Base-by-base conservation (phyloP, 139 green algal species). In the Ettlia oleoabundans region DNA sequence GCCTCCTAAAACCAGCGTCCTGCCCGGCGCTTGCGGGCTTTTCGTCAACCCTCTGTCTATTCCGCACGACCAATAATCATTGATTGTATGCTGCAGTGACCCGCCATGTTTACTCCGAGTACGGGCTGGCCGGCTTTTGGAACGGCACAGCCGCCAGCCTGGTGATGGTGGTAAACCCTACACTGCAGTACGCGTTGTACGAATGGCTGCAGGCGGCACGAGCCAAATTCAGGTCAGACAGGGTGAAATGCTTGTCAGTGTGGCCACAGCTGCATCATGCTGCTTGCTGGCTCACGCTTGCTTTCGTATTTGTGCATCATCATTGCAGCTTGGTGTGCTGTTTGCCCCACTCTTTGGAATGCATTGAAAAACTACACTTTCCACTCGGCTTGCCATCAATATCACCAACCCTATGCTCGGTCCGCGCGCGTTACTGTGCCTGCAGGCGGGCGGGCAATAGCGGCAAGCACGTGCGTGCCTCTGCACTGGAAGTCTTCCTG, bases 151-250 rank as follows among this genome's bases (percentile, higher is more conserved):
- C 91, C 28, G 92, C 96, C 3, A 90, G 91, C 1, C 85, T 99
- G 37, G 24, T 76, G 10, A 63, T 69, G 75, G 84, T 89, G 0
- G 43, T 82, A 76, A 97, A 98, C 89, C 95, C 95, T 19, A 95
- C 92, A 28, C 82, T 97, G 6, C 90, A 97, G 88, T 98, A 95
- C 80, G 86, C 94, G 35, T 67, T 98, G 38, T 98, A 96, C 84
- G 95, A 98, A 83, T 95, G 88, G 86, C 86, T 97, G 28, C 82
- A 87, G 4, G 63, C 81, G 21, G 80, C 67, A 38, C 70, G 77
- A 6, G 35, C 47, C 37, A 80, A 78, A 47, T 21, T 75, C 41
- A 83, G 75, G 73, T 80, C 21, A 5, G 35, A 26, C 64, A 24
- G 30, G n/a, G n/a, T n/a, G n/a, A n/a, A n/a, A n/a, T n/a, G n/a